Evolutionary conservation across 305 asterid species (phyloP).

Genomic region (Solanum hybrid): DNA sequence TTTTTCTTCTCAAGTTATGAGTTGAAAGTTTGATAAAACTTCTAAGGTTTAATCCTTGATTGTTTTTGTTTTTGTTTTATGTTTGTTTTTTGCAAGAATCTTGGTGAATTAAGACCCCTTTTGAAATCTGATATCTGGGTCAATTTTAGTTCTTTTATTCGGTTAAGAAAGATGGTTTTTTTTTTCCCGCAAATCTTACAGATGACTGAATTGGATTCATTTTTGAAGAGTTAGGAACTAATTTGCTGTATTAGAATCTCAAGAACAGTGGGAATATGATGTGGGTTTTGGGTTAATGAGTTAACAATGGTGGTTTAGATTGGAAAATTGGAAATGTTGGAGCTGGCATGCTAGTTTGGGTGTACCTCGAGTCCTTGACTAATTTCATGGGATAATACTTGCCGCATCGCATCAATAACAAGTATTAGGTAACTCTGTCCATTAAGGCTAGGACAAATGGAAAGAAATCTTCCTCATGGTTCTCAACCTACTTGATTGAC

Average conservation of each 20-base stretch:
- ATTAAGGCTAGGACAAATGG: no score
- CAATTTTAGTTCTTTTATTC: not conserved
- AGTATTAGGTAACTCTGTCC: no score
- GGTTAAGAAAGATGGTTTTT: not conserved
- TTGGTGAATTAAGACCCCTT: not conserved
- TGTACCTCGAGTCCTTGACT: no score
- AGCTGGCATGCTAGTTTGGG: not conserved
- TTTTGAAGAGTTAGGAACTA: not conserved
- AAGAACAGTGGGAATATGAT: not conserved
- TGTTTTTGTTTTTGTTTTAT: not conserved
- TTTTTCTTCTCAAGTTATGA: not conserved
- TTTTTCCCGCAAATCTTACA: not conserved
- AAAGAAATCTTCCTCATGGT: no score
- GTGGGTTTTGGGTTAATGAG: not conserved
- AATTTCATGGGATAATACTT: no score
- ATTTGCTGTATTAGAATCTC: not conserved
- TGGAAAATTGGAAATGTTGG: not conserved
- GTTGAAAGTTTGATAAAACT: not conserved
- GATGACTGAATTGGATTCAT: not conserved
- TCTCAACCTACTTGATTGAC: no score
- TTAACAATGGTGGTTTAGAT: not conserved
- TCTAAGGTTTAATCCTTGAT: not conserved
- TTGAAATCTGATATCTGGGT: not conserved
- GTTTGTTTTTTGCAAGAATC: not conserved
- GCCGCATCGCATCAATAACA: no score